These are phyloP conservation scores for Asterochloris erici DNA, from an alignment of 139 green algal genomes.

Conservation along the genomic window DNA sequence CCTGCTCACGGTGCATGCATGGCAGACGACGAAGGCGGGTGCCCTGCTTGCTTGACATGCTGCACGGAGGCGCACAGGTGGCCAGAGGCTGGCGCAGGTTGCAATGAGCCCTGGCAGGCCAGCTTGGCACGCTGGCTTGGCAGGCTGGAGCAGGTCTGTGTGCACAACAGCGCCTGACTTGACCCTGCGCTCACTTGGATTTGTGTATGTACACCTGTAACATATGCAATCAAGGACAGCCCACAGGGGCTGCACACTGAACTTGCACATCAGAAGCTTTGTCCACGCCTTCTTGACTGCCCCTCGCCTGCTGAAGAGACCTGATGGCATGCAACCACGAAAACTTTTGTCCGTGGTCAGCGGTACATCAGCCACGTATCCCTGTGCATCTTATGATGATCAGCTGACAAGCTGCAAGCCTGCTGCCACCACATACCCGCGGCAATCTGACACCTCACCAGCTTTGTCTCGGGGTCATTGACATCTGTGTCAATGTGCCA, in stretches of 20 bases:
- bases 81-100: not conserved
- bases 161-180: too few relatives aligned
- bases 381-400: not conserved
- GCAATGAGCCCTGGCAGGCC: not conserved
- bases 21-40: not conserved
- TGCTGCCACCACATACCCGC: not conserved
- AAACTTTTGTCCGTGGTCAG: too few relatives aligned
- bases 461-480: not conserved
- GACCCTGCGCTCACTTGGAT: too few relatives aligned
- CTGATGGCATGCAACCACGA: too few relatives aligned
- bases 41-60: not conserved
- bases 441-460: not conserved
- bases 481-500: constrained; percentile 19
- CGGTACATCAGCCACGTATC: too few relatives aligned
- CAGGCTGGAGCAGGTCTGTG: too few relatives aligned
- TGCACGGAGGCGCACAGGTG: not conserved
- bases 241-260: not conserved
- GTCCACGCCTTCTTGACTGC: too few relatives aligned
- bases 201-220: too few relatives aligned
- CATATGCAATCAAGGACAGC: too few relatives aligned
- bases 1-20: not conserved
- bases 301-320: too few relatives aligned
- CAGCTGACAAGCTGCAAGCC: not conserved
- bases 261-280: not conserved
- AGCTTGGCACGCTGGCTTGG: too few relatives aligned